Evolutionary conservation across 495 filamentous ascomycete genomes (phyloP).

Genomic region (Penicillium ochrochloron): DNA sequence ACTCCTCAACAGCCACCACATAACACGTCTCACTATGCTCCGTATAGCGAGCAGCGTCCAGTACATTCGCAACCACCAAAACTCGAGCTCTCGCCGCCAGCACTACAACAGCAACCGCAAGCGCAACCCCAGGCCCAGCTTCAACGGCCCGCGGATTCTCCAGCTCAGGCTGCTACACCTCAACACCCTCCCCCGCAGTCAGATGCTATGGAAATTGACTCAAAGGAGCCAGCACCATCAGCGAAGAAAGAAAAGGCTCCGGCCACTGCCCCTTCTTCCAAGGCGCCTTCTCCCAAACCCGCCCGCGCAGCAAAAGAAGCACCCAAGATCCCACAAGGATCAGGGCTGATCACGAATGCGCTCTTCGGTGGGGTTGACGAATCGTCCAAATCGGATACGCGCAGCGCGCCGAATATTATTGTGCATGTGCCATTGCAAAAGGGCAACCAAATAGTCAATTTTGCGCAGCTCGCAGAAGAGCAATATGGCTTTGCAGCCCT

Average conservation of each 20-base stretch:
- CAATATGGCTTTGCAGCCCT: slow-evolving; percentile 92
- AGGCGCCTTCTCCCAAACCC: slow-evolving; percentile 64
- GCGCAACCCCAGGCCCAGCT: slow-evolving; percentile 27
- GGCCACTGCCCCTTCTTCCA: slow-evolving; percentile 57
- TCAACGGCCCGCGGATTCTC: slow-evolving; percentile 18
- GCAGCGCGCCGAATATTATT: slow-evolving; percentile 77
- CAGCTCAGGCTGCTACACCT: slow-evolving; percentile 28
- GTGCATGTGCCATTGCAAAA: slow-evolving; percentile 79
- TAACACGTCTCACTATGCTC: slow-evolving; percentile 32
- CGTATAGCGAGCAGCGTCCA: slow-evolving; percentile 34
- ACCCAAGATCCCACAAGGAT: slow-evolving; percentile 64
- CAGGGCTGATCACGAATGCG: slow-evolving; percentile 67
- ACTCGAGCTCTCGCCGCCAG: slow-evolving; percentile 29
- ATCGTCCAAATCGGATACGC: slow-evolving; percentile 44
- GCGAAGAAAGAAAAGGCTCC: slow-evolving; percentile 46
- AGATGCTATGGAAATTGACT: slow-evolving; percentile 47
- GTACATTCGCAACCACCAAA: slow-evolving; percentile 30
- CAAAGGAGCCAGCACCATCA: slow-evolving; percentile 28
- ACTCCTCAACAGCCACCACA: slow-evolving; percentile 30
- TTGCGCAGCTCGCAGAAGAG: slow-evolving; percentile 90
- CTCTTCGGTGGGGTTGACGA: slow-evolving; percentile 61
- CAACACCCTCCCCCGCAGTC: slow-evolving; percentile 21
- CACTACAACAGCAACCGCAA: slow-evolving; percentile 27
- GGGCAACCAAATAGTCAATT: slow-evolving; percentile 90
- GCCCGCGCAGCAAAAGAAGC: slow-evolving; percentile 56